Conservation (phyloP, 2,329 filamentous ascomycete species). For the Pestalotiopsis sp. region DNA sequence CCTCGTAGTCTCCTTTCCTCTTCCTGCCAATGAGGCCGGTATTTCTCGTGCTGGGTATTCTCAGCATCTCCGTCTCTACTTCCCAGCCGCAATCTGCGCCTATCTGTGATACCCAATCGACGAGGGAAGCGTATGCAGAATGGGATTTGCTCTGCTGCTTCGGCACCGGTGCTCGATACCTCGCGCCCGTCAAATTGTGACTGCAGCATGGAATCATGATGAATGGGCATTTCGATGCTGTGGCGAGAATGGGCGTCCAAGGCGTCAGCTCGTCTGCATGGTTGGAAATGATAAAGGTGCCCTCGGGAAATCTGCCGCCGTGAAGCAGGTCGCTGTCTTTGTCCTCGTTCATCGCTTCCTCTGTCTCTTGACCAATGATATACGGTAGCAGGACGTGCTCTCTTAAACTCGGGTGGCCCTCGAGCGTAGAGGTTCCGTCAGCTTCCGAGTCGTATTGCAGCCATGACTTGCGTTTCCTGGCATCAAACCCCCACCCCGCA, state of each 20-base stretch:
- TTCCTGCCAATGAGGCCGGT: conserved; percentile 74
- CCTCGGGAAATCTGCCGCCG: conserved; percentile 68
- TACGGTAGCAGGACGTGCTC: conserved; percentile 53
- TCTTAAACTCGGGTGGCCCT: conserved; percentile 37
- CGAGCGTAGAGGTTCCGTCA: conserved; percentile 21
- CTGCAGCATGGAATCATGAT: conserved; percentile 96
- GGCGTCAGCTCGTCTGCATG: conserved; percentile 95
- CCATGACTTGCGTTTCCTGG: conserved; percentile 85
- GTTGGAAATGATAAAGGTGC: conserved; percentile 94
- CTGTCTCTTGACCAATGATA: conserved; percentile 31
- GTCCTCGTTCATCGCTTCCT: conserved; percentile 17
- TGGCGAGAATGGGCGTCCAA: conserved; percentile 90
- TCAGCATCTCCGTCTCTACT: conserved; percentile 80
- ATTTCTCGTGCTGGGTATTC: conserved; percentile 93
- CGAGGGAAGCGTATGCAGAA: conserved; percentile 83
- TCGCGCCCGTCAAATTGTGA: conserved; percentile 77
- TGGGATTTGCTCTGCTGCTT: conserved; percentile 50
- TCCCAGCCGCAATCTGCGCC: conserved; percentile 73
- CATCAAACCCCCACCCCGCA: conserved; percentile 88
- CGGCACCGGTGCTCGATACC: conserved; percentile 68
- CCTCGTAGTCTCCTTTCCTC: conserved; percentile 27
- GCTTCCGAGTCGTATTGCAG: conserved; percentile 58
- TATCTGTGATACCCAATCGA: conserved; percentile 74
- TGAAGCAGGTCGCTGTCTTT: conserved; percentile 38
- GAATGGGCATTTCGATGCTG: conserved; percentile 76